Evolutionary conservation across 1,284 basidiomycete genomes (phyloP), one percentile per base, ranked within the genome.

Genomic region (Anthracocystis walkeri): DNA sequence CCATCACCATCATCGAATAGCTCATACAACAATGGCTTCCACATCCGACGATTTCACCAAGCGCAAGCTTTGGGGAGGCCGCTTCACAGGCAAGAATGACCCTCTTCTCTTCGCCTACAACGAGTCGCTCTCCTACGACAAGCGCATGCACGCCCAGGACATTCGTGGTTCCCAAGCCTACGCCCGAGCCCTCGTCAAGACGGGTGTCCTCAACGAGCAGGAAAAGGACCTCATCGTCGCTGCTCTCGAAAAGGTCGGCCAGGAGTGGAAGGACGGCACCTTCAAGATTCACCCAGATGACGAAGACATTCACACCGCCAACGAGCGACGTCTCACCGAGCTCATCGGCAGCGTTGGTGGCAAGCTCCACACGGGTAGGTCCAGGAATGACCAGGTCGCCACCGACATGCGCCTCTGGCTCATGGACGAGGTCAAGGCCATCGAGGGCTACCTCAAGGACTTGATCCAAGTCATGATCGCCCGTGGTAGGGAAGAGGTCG

Each of bases 281-380:
- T 85, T 85, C 69, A 33, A 76, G 27, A 77, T 75, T 41, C 74
- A 75, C 11, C 87, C 90, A 16, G 94, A 96, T 79, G 96, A 99
- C 84, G 96, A 99, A 84, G 96, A 99, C 84, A 98, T 99, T 69
- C 96, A 99, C 86, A 99, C 96, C n/a, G 97, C 97, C 64, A 99
- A 99, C 84, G 96, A 99, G 86, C 91, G 97, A 58, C 90, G 96
- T 33, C 87, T 99, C 78, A 93, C 91, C 75, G 96, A 99, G 87
- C 87, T 98, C 66, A 94, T 99, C 65, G 96, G 96, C 0, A 66
- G 82, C 52, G 84, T 85, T 14, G 86, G 85, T 10, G 85, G 85
- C 45, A 83, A 82, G 75, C 78, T 84, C 14, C 96, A 99, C 86
- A 99, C 97, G 0, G 97, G 96, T 41, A 90, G 96, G 63, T 95